Evolutionary conservation across 805 yeast species (phyloP), one percentile per base, ranked within the genome.

Genomic region (Starmerella khaoyaiensis): DNA sequence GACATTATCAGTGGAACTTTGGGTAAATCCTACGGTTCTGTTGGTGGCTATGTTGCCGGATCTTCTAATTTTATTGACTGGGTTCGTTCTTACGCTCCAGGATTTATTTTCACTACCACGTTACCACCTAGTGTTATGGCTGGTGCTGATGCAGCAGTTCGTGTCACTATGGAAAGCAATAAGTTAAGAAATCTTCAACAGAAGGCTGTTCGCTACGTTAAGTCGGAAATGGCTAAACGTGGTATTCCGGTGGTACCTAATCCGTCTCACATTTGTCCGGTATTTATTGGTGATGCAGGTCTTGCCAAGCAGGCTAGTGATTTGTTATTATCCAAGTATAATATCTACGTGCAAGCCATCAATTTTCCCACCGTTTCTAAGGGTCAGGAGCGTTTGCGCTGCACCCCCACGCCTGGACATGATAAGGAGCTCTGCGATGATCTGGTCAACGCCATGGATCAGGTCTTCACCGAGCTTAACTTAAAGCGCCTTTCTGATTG

Each of bases 321-420:
- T 59, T 58, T 79, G 59, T 72, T 90, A 55, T 74, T 90, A 67
- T 71, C 78, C 46, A 74, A 79, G 52, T 79, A 84, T 63, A 69
- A 72, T 47, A 86, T 90, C 57, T 90, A 90, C 55, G 98, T 93
- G 31, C 99, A 90, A 65, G 95, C 97, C 32, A 90, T 90, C 59
- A 90, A 90, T 65, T 90, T 79, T 74, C 99, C 99, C 44, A 90
- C 98, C 18, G 98, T 90, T 43, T 78, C 95, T 15, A 75, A 79
- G 49, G 98, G 98, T 43, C 78, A 84, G 48, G 99, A 90, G 65
- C 76, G 98, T 58, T 72, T 90, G 53, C 76, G 99, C 63, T 75
- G 90, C 56, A 90, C 99, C n/a, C 97, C 99, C 39, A 86, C 98
- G 28, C 99, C 99, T 25, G 96, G 95, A 37, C 99, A 90, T 59